These are phyloP conservation scores for Epichloe gansuensis DNA, from an alignment of 2,329 filamentous ascomycete species.

Conservation along the genomic window DNA sequence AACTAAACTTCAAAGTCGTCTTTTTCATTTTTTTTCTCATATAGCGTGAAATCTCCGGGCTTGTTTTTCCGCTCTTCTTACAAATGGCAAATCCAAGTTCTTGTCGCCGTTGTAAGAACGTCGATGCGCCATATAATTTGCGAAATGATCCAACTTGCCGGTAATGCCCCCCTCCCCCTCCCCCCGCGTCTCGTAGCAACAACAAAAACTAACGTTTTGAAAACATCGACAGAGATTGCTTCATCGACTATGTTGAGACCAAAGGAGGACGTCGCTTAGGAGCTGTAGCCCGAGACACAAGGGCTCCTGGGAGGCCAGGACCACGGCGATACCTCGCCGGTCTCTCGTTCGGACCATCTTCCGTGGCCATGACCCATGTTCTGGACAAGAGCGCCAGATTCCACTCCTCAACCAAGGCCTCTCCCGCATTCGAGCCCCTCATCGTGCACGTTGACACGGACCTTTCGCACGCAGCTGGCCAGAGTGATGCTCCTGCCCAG, in stretches of 20 bases:
- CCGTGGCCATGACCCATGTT: slow-evolving; percentile 62
- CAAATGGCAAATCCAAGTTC: slow-evolving; percentile 3
- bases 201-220: background rate
- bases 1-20: too few relatives aligned
- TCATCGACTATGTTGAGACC: slow-evolving; percentile 59
- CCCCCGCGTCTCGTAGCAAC: background rate
- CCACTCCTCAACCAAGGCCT: slow-evolving; percentile 51
- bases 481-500: slow-evolving; percentile 20
- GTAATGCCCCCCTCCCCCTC: slow-evolving; percentile 9
- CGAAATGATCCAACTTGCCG: slow-evolving; percentile 20
- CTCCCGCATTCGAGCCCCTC: slow-evolving; percentile 54
- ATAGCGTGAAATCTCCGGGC: too few relatives aligned
- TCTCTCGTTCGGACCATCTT: slow-evolving; percentile 73
- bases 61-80: background rate
- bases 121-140: slow-evolving; percentile 17
- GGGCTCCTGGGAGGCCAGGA: slow-evolving; percentile 20
- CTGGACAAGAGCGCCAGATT: slow-evolving; percentile 55
- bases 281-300: slow-evolving; percentile 36
- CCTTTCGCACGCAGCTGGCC: slow-evolving; percentile 11
- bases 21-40: too few relatives aligned
- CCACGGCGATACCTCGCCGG: slow-evolving; percentile 52
- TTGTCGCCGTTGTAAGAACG: slow-evolving; percentile 21
- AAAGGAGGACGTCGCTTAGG: slow-evolving; percentile 67
- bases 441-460: slow-evolving; percentile 42
- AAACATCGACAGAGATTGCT: slow-evolving; percentile 44